phyloP scores from a whole-genome alignment of 1,284 basidiomycete species.

The Serendipita sp. region DNA sequence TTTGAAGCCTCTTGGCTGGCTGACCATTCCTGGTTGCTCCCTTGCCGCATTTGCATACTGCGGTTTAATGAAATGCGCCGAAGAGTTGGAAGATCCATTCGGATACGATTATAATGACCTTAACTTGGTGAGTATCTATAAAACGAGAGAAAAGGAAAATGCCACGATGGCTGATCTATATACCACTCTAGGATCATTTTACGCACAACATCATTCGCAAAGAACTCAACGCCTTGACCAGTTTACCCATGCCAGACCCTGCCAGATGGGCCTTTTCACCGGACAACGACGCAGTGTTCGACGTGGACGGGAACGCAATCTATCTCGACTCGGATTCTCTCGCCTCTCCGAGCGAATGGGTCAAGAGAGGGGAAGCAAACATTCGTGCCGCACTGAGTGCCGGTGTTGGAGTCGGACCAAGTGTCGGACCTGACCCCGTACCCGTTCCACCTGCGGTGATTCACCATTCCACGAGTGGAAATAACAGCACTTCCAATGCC shows the following conservation, averaged over 20 bases:
- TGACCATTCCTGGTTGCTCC: constrained; percentile 15
- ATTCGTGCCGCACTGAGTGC: not conserved
- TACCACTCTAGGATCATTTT: constrained; percentile 38
- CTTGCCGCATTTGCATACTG: constrained; percentile 4
- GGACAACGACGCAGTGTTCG: constrained; percentile 43
- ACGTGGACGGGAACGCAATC: not conserved
- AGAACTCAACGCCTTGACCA: constrained; percentile 42
- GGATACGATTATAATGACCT: constrained; percentile 56
- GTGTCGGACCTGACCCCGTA: not conserved
- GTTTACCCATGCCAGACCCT: constrained; percentile 41
- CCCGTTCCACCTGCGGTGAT: not conserved
- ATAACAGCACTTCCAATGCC: not conserved
- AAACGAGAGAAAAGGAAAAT: constrained; percentile 21
- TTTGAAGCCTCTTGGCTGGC: not conserved
- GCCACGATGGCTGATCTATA: no score
- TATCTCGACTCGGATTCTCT: not conserved
- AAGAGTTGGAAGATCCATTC: constrained; percentile 5
- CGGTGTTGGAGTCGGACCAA: not conserved
- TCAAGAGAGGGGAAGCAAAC: not conserved
- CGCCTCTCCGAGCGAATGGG: not conserved
- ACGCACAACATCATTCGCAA: constrained; percentile 50
- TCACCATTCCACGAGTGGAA: not conserved
- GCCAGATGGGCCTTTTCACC: constrained; percentile 41
- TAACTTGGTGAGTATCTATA: constrained; percentile 14
- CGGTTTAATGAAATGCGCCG: not conserved